These are phyloP conservation scores for Phytophthora quininea DNA, from an alignment of 352 stramenopile species.

Conservation along the genomic window DNA sequence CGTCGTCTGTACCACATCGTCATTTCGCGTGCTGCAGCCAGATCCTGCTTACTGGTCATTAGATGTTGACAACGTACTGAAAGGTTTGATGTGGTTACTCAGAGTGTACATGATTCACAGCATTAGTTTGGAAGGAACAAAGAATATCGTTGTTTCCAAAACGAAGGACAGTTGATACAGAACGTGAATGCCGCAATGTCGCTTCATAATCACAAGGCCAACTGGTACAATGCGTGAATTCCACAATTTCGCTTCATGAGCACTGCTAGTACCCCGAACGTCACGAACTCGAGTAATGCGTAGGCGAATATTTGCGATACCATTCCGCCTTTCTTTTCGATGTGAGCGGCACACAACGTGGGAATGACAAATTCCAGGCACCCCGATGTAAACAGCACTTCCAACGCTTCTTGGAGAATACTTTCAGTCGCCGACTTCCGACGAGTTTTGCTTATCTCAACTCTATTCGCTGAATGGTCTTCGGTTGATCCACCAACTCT, in stretches of 20 bases:
- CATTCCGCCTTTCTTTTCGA: background rate
- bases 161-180: constrained; percentile 35
- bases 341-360: constrained; percentile 10
- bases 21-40: too few relatives aligned
- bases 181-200: too few relatives aligned
- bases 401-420: background rate
- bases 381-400: constrained; percentile 29
- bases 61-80: too few relatives aligned
- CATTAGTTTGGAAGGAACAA: constrained; percentile 22
- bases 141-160: constrained; percentile 22
- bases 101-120: constrained; percentile 21
- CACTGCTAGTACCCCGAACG: constrained; percentile 14
- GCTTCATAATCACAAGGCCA: too few relatives aligned
- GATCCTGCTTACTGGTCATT: too few relatives aligned
- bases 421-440: background rate
- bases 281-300: constrained; percentile 18
- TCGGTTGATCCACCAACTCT: background rate
- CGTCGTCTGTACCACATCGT: too few relatives aligned
- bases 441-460: too few relatives aligned
- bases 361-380: constrained; percentile 39
- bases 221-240: constrained; percentile 11
- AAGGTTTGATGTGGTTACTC: constrained; percentile 6
- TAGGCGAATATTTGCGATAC: constrained; percentile 20
- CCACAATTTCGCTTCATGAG: constrained; percentile 22
- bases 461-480: background rate